Evolutionary conservation across 2,329 filamentous ascomycete genomes (phyloP), one percentile per base, ranked within the genome.

Genomic region (Tolypocladium paradoxum): DNA sequence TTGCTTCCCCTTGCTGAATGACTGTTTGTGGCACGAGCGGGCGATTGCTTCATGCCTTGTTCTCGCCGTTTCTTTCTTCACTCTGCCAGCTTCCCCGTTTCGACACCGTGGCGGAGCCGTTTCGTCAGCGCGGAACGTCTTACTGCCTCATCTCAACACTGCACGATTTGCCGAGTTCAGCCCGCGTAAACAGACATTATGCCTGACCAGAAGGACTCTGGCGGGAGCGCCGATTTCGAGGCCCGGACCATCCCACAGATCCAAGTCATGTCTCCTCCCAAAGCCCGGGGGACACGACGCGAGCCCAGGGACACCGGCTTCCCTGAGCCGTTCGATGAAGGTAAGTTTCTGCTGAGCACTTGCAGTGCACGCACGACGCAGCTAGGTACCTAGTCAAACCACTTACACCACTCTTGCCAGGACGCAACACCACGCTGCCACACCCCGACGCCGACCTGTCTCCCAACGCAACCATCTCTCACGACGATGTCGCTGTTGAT

Each of bases 391-490:
- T 8, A 6, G 43, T 31, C 27, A 12, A 27, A 31, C 43, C 27
- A 46, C 56, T 60, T 50, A 62, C 49, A 12, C 22, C 27, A 20
- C 27, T 14, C 16, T 20, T 33, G 18, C 3, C 55, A 76, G 76
- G 65, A 47, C 72, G 76, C 56, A 85, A 83, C 60, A 85, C 82
- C 16, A 82, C 81, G 2, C 70, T 81, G 18, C 79, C 78, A 22
- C 81, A 85, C 55, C 82, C 82, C 24, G 80, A 83, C 20, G 82
- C 82, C 54, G 75, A 83, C 58, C 72, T 79, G 7, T 77, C 75
- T 16, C 75, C 76, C 49, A 73, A 79, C 56, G 82, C 81, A 46
- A 75, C 70, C 60, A 79, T 85, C 54, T 75, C 74, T 38, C 73
- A 77, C 52, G 74, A 77, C 51, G 79, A 83, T 56, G 66, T 81